Base-by-base conservation (phyloP, 2,329 filamentous ascomycete species). In the Calonectria pseudoturangicola region DNA sequence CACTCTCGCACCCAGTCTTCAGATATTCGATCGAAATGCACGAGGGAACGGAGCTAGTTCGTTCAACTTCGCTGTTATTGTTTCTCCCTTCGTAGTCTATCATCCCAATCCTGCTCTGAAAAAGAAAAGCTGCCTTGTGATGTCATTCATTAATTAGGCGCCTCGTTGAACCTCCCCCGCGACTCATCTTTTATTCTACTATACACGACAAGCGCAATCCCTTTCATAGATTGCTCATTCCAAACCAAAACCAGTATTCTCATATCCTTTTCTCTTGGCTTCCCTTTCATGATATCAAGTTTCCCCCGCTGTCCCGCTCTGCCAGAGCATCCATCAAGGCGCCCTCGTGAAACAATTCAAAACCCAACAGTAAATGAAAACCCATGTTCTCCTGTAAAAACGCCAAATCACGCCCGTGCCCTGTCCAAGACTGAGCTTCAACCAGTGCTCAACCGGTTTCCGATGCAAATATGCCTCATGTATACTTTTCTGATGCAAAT, bases 161-260 rank as follows among this genome's bases (percentile, higher is more conserved):
- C 66, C 73, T 66, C 63, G 50, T 68, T 72, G 56, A 51, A 66
- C 66, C 70, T 71, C 68, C 64, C 30, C 50, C 28, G 48, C 45
- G 25, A 28, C 39, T 66, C 21, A 21, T 63, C 47, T 58, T 77
- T 75, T 75, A 68, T 71, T 77, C 76, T 78, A 78, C 68, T 78
- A 70, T 79, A 78, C 76, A 78, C 68, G 74, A 75, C 63, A 63
- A 54, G 66, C 25, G 64, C 75, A 33, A 66, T 45, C 21, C 63
- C 33, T 39, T 50, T 73, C 56, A n/a, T 36, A 25, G 18, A 28
- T 67, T 71, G 68, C 54, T 72, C 71, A 66, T 68, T 58, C 73
- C 68, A 69, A 68, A 45, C 41, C 60, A 71, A 72, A 45, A 41
- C 41, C 33, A n/a, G 48, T 51, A 36, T 39, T 30, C 51, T 36